Base-by-base conservation (phyloP, 441 rosid species). In the Euphorbia schlechtendalii region DNA sequence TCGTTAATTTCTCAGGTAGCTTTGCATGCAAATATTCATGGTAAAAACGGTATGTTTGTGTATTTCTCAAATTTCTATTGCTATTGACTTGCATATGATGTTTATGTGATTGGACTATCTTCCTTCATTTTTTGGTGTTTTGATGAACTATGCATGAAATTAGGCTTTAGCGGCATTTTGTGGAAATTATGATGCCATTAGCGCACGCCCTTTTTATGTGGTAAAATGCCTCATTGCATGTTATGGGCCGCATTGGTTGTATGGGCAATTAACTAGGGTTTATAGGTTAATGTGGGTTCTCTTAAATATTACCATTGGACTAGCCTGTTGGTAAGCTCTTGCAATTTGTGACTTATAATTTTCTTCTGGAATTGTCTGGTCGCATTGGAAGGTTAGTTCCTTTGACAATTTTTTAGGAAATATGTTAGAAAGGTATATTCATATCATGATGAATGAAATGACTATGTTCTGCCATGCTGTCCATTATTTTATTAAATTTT, bases 11-110 rank as follows among this genome's bases (percentile, higher is more conserved):
- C 76, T 73, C 86, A 94, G 99, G 96, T 91, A 67, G 81, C 66
- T 54, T 86, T 74, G 34, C 83, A 94, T 75, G 84, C 86, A n/a
- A 82, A 81, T 65, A 73, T 81, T 68, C 84, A 75, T 24, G 99
- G 96, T 28, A 84, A 72, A 81, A 94, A 94, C 59, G 96, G 99
- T 94, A 74, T 28, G 86, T 71, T 57, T 64, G 38, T 18, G 5
- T 25, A 57, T 65, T 25, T 27, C 27, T 22, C n/a, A 24, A 11
- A 27, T 51, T 46, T 56, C 14, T 14, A 18, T 8, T 57, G n/a
- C 28, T 8, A 48, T 40, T 49, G 17, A 12, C 49, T 58, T n/a
- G n/a, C n/a, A n/a, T n/a, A n/a, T n/a, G n/a, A n/a, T n/a, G n/a
- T n/a, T n/a, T n/a, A n/a, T n/a, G n/a, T 55, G 13, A 12, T 51